A percentile compares a stretch with the other conserved stretches of the same genome.
These are phyloP conservation scores for Nasturtium officinale DNA, from an alignment of 345 rosid species.

Conservation along the genomic window DNA sequence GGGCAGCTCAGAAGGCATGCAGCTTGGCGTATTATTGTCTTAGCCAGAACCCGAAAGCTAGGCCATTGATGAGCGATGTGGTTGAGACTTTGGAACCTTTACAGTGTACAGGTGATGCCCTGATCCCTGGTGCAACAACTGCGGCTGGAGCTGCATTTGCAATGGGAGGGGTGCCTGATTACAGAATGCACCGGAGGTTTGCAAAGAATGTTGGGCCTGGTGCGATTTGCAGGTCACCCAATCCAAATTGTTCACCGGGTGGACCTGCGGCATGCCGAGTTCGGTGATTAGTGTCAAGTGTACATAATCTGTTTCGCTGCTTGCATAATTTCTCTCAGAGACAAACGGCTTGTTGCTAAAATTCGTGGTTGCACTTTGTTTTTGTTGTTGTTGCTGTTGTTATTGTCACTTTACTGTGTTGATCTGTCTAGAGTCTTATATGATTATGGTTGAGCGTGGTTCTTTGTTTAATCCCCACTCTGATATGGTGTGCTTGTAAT, in stretches of 20 bases:
- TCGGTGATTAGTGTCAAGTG: slow-evolving; percentile 56
- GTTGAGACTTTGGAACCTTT: slow-evolving; percentile 93
- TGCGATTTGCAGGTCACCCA: slow-evolving; percentile 74
- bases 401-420: slow-evolving; percentile 41
- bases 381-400: slow-evolving; percentile 38
- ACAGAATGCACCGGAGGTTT: slow-evolving; percentile 60
- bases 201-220: slow-evolving; percentile 77
- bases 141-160: slow-evolving; percentile 57
- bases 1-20: slow-evolving; percentile 96
- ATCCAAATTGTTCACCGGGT: slow-evolving; percentile 72
- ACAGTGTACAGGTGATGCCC: slow-evolving; percentile 58
- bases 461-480: slow-evolving; percentile 11
- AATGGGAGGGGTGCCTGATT: slow-evolving; percentile 72
- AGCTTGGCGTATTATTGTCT: slow-evolving; percentile 92
- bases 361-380: slow-evolving; percentile 45
- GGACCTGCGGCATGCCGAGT: slow-evolving; percentile 84
- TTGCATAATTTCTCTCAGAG: slow-evolving; percentile 34
- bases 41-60: slow-evolving; percentile 96
- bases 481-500: slow-evolving; percentile 22
- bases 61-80: slow-evolving; percentile 95
- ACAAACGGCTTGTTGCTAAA: slow-evolving; percentile 48
- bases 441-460: slow-evolving; percentile 28
- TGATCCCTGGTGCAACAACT: slow-evolving; percentile 44
- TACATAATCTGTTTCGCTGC: slow-evolving; percentile 46
- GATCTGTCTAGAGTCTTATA: slow-evolving; percentile 36